phyloP scores from a whole-genome alignment of 306 rosid species.

The Rubus parviflorus region DNA sequence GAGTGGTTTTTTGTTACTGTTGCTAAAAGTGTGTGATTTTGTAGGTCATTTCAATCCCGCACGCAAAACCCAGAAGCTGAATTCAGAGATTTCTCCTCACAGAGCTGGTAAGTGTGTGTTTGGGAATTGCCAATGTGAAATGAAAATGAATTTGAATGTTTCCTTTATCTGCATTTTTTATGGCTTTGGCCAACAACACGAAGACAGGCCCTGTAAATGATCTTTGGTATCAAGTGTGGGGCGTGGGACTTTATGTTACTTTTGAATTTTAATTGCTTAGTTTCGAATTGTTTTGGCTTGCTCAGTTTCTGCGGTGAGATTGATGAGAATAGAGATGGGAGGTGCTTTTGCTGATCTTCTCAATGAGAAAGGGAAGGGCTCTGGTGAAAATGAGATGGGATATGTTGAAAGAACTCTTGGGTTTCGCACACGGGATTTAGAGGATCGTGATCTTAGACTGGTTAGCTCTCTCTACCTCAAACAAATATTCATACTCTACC shows the following conservation, averaged over 20 bases:
- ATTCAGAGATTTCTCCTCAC: slow-evolving; percentile 80
- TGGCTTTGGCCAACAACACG: not conserved
- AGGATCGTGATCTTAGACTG: slow-evolving; percentile 80
- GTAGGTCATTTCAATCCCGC: slow-evolving; percentile 41
- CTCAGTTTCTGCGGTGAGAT: slow-evolving; percentile 75
- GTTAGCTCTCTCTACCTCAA: slow-evolving; percentile 39
- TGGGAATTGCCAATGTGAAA: not conserved
- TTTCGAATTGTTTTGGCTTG: slow-evolving; percentile 14
- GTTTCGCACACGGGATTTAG: slow-evolving; percentile 70
- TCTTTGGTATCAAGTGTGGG: slow-evolving; percentile 2
- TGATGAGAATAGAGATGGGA: slow-evolving; percentile 88
- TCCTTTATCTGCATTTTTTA: slow-evolving; percentile 6
- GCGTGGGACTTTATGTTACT: not conserved
- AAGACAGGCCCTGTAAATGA: not conserved
- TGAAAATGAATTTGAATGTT: not conserved
- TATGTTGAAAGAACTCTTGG: slow-evolving; percentile 87
- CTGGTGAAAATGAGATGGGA: slow-evolving; percentile 90
- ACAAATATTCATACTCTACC: too few species aligned
- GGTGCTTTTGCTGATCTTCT: slow-evolving; percentile 96
- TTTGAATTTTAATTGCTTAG: slow-evolving; percentile 7
- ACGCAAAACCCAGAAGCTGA: slow-evolving; percentile 59
- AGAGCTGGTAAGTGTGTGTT: slow-evolving; percentile 62
- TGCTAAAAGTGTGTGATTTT: slow-evolving; percentile 23
- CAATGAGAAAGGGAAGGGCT: slow-evolving; percentile 90
- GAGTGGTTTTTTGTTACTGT: slow-evolving; percentile 11